Percentiles rank a stretch among this genome's conserved stretches.
phyloP scores from a whole-genome alignment of 192 early-diverging fungal species.

The Jimgerdemannia lactiflua region DNA sequence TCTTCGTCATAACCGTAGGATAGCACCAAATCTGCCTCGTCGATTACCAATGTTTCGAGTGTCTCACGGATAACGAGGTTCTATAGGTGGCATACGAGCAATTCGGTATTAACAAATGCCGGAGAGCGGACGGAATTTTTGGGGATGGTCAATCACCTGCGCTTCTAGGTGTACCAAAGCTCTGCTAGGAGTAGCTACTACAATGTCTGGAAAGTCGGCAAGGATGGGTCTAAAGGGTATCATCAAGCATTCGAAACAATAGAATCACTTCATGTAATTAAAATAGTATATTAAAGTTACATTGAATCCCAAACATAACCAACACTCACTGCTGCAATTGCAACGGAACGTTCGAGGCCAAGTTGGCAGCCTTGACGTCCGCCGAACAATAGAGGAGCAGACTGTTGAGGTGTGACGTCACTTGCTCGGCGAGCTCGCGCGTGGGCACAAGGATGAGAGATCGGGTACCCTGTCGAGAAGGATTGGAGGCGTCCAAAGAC shows the following conservation, averaged over 20 bases:
- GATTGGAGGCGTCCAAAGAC: slow-evolving; percentile 8
- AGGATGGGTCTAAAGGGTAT: slow-evolving; percentile 62
- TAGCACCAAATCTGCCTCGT: slow-evolving; percentile 94
- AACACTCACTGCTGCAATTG: slow-evolving; percentile 50
- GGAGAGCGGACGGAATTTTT: not conserved
- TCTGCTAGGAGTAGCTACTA: slow-evolving; percentile 86
- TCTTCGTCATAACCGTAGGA: slow-evolving; percentile 95
- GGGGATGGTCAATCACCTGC: slow-evolving; percentile 33
- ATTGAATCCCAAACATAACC: not conserved
- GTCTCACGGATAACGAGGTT: slow-evolving; percentile 49
- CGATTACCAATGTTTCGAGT: slow-evolving; percentile 88
- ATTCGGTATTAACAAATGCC: too few species aligned
- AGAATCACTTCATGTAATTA: not conserved
- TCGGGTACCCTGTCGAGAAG: slow-evolving; percentile 3
- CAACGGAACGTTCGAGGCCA: slow-evolving; percentile 54
- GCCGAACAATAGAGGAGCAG: slow-evolving; percentile 73
- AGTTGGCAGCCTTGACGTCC: slow-evolving; percentile 60
- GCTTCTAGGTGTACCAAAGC: slow-evolving; percentile 74
- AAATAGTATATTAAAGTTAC: not conserved
- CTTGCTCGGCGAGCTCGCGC: slow-evolving; percentile 93
- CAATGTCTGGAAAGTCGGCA: slow-evolving; percentile 80
- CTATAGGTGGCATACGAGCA: not conserved
- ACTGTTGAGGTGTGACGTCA: slow-evolving; percentile 70
- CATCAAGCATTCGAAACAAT: not conserved
- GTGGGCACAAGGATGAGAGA: slow-evolving; percentile 90